These are phyloP conservation scores for Lecanicillium sp. DNA, from an alignment of 2,329 filamentous ascomycete species.

Conservation along the genomic window DNA sequence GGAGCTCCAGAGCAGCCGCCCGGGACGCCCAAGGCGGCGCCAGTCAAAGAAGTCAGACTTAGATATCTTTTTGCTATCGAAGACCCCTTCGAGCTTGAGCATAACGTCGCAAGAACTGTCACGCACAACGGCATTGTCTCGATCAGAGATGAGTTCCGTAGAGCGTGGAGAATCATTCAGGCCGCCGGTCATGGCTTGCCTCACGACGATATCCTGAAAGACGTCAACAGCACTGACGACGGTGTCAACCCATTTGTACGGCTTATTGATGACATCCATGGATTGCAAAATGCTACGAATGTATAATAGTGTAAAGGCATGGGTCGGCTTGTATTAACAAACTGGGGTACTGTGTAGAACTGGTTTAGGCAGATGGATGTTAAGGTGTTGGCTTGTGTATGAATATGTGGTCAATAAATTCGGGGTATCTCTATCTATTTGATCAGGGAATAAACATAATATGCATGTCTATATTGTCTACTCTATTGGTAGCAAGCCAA, in stretches of 20 bases:
- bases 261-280: slow-evolving; percentile 31
- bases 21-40: slow-evolving; percentile 26
- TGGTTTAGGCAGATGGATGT: neutral
- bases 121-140: slow-evolving; percentile 75
- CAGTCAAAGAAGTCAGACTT: slow-evolving; percentile 65
- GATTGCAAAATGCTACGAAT: slow-evolving; percentile 7
- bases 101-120: slow-evolving; percentile 84
- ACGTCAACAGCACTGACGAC: slow-evolving; percentile 34
- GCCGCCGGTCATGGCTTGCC: slow-evolving; percentile 37
- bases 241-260: slow-evolving; percentile 20
- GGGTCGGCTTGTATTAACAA: no score
- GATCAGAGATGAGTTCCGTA: slow-evolving; percentile 78
- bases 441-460: no score
- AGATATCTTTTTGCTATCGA: slow-evolving; percentile 86
- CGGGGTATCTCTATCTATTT: neutral
- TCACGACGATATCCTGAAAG: slow-evolving; percentile 47
- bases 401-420: neutral
- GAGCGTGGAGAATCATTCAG: slow-evolving; percentile 68
- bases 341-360: neutral
- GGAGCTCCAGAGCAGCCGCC: slow-evolving; percentile 2
- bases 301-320: neutral
- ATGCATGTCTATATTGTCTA: no score
- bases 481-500: slow-evolving; percentile 3
- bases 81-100: slow-evolving; percentile 81
- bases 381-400: neutral